Evolutionary conservation across 225 moss, liverwort and hornwort genomes (phyloP), one percentile per base, ranked within the genome.

Genomic region (Sphagnum contortum): DNA sequence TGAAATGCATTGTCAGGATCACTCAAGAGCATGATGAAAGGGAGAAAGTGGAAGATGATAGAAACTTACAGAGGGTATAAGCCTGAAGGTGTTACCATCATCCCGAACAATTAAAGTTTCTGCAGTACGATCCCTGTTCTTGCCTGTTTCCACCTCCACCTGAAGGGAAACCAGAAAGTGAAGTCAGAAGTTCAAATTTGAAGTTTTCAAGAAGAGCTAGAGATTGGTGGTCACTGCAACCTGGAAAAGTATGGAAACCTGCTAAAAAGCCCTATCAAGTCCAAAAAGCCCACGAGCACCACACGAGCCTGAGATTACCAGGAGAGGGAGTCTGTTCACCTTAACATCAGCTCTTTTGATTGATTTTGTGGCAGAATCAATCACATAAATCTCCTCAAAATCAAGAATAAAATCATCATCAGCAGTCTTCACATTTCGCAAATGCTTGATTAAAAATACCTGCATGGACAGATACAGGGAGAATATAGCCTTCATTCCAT

Each of bases 61-160:
- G 52, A 12, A 58, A 69, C 74, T 55, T 29, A 88, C 90, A 78
- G 90, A 57, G 52, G 82, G 92, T 57, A 98, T 78, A 9, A 98
- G 77, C 61, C 80, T 85, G 57, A 98, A 98, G 49, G 83, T 75
- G 5, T 79, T 93, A 67, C 96, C 96, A 71, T 83, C 85, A 57
- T 98, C 96, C 60, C 96, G 85, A 44, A 98, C 92, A 65, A 86
- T 87, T 70, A 98, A 69, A 61, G 84, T 81, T 67, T 98, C 96
- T 11, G 65, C 62, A 68, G 53, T 76, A 49, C 96, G 88, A 76
- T 98, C 90, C 66, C 96, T 85, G 48, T 84, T 83, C 52, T 81
- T 89, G 13, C 96, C 96, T 72, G 88, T 90, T 57, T 83, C 80
- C 67, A 91, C 96, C 71, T 93, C 88, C 69, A 98, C 80, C 88